Base-by-base conservation (phyloP, 1,284 basidiomycete species). In the Fomitopsis palustris region DNA sequence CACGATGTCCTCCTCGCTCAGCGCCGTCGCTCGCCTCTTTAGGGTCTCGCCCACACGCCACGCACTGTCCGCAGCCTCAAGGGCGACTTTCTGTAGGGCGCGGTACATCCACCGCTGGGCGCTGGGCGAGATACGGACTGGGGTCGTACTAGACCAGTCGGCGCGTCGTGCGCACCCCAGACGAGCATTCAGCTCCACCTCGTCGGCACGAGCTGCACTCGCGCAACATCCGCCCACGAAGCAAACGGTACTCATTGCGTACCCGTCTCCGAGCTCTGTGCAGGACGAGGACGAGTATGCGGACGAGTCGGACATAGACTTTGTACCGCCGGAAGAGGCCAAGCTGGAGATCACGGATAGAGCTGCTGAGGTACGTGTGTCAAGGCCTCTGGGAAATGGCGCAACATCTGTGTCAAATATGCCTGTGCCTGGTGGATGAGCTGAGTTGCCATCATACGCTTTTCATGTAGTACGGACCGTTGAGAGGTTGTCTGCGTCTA, bases 331-430 rank as follows among this genome's bases (percentile, higher is more conserved):
- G 17, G 70, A 69, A 42, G 65, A 73, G 57, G 72, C 70, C 23
- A 60, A 74, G 19, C 67, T 92, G 8, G 73, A 78, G 29, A 77
- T 92, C 52, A 89, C 88, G 0, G 83, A 88, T 64, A 77, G 88
- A 21, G 89, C 90, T 41, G 88, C 88, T 2, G 83, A 91, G 76
- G 90, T 90, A 64, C 43, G 78, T 62, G 31, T 37, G 19, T 51
- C 12, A 3, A 17, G 21, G n/a, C n/a, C n/a, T n/a, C n/a, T n/a
- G n/a, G n/a, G n/a, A n/a, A n/a, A n/a, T n/a, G n/a, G n/a, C n/a
- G n/a, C n/a, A n/a, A n/a, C n/a, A n/a, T n/a, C n/a, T n/a, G n/a
- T n/a, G n/a, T n/a, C n/a, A n/a, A n/a, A n/a, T n/a, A n/a, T n/a
- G n/a, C n/a, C n/a, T n/a, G n/a, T n/a, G n/a, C n/a, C n/a, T n/a